Evolutionary conservation across 2,329 filamentous ascomycete species (phyloP).

Genomic region (Trichoderma brevicompactum): DNA sequence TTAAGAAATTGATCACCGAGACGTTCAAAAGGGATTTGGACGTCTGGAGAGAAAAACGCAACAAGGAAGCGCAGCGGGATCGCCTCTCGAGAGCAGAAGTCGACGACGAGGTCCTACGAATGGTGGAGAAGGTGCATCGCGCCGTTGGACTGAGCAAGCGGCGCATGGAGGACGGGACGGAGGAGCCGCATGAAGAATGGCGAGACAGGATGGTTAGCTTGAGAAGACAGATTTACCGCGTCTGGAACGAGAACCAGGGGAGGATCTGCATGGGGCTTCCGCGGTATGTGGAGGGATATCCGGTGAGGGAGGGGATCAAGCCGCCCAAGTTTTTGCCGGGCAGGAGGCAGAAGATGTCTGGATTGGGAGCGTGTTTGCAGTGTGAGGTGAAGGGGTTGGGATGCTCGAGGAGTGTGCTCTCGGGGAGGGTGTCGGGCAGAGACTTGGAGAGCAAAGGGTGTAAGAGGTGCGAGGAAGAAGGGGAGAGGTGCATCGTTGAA

Average conservation of each 20-base stretch:
- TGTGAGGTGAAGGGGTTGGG: slow-evolving; percentile 33
- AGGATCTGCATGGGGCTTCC: slow-evolving; percentile 24
- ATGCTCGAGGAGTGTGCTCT: slow-evolving; percentile 34
- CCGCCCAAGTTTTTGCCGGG: slow-evolving; percentile 32
- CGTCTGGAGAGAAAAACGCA: neutral
- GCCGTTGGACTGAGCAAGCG: neutral
- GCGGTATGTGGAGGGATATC: slow-evolving; percentile 40
- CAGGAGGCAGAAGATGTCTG: neutral
- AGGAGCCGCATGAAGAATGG: slow-evolving; percentile 17
- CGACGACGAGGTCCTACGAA: neutral
- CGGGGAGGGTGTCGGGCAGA: slow-evolving; percentile 40
- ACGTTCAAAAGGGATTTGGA: neutral
- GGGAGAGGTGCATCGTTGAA: slow-evolving; percentile 34
- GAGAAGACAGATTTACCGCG: neutral
- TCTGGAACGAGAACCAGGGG: slow-evolving; percentile 31
- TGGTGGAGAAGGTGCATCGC: slow-evolving; percentile 9
- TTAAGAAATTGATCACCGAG: neutral
- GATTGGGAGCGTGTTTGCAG: slow-evolving; percentile 33
- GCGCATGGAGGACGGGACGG: neutral
- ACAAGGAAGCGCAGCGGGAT: neutral
- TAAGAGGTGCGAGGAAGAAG: slow-evolving; percentile 35
- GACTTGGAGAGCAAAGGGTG: slow-evolving; percentile 42
- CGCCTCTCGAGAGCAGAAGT: slow-evolving; percentile 17
- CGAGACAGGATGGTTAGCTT: neutral
- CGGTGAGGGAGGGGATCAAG: slow-evolving; percentile 31